Base-by-base conservation (phyloP, 495 filamentous ascomycete species). In the Lepraria neglecta region DNA sequence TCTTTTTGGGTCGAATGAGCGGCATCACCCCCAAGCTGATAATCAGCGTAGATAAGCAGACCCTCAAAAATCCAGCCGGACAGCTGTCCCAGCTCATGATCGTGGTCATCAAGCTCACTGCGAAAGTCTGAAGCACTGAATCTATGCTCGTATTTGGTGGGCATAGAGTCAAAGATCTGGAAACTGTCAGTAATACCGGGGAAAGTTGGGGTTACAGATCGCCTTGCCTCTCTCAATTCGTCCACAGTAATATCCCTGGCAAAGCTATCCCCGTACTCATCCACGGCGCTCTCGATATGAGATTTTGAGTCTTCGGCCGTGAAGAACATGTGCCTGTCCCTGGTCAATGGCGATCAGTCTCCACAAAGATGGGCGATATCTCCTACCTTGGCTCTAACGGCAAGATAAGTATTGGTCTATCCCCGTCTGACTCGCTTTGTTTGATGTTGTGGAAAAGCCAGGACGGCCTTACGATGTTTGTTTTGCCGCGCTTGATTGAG, bases 371-470 rank as follows among this genome's bases (percentile, higher is more conserved):
- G 17, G 4, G 78, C 17, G 17, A 21, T n/a, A 60, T 78, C 7
- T 40, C 71, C 63, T 84, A 87, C 50, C 80, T 80, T 6, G 85
- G 82, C 68, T 94, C 90, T 35, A 82, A 80, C 1, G 89, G 89
- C 10, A 92, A 73, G 28, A 90, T 71, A 30, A 84, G 75, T 40
- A 79, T 80, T 0, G 78, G 69, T 28, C 80, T 72, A 9, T 79
- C 77, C 14, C 74, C 74, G 67, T 94, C 89, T 14, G 77, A 75
- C 55, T 90, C 79, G 21, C 72, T 77, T 65, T 90, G 87, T 64
- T 75, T 77, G 58, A 90, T 78, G 64, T 88, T 94, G 70, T 97
- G 91, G 38, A 92, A 77, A 12, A 97, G 73, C 94, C 94, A 99
- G 15, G 78, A 80, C 6, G 92, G 88, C 21, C 83, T 81, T 44